Conservation (phyloP, 1,284 basidiomycete species). For the Peniophora sp. region DNA sequence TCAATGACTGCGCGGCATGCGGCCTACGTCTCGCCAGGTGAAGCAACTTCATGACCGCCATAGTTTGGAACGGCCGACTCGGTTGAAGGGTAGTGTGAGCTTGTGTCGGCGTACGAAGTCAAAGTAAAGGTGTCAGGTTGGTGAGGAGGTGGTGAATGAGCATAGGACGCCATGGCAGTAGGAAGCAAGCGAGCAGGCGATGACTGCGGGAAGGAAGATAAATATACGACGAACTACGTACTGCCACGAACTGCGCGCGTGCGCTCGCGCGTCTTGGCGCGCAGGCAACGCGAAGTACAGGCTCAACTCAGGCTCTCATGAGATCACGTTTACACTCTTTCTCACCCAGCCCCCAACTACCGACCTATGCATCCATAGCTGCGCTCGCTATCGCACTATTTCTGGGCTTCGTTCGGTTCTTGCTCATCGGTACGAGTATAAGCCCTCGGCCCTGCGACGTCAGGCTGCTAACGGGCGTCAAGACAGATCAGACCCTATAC, state of each 20-base stretch:
- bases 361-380: slow-evolving; percentile 23
- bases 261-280: no score
- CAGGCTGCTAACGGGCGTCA: background rate
- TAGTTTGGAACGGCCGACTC: no score
- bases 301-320: slow-evolving; percentile 5
- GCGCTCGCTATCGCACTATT: slow-evolving; percentile 16
- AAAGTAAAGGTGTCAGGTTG: background rate
- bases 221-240: background rate
- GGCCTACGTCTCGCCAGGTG: no score
- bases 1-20: background rate
- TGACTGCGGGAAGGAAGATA: background rate
- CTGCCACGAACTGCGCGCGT: no score
- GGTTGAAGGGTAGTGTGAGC: background rate
- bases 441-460: background rate
- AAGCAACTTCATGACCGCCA: no score
- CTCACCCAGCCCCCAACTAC: slow-evolving; percentile 40
- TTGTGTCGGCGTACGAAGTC: background rate
- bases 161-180: background rate
- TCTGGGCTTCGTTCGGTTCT: slow-evolving; percentile 36
- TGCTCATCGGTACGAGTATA: slow-evolving; percentile 38
- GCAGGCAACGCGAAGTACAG: no score
- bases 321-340: slow-evolving; percentile 18
- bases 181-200: background rate
- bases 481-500: slow-evolving; percentile 69
- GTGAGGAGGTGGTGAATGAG: background rate